A percentile compares a stretch with the other conserved stretches of the same genome.
These are phyloP conservation scores for Magnolia kwangsiensis DNA, from an alignment of 164 flowering plant genomes.

Conservation along the genomic window DNA sequence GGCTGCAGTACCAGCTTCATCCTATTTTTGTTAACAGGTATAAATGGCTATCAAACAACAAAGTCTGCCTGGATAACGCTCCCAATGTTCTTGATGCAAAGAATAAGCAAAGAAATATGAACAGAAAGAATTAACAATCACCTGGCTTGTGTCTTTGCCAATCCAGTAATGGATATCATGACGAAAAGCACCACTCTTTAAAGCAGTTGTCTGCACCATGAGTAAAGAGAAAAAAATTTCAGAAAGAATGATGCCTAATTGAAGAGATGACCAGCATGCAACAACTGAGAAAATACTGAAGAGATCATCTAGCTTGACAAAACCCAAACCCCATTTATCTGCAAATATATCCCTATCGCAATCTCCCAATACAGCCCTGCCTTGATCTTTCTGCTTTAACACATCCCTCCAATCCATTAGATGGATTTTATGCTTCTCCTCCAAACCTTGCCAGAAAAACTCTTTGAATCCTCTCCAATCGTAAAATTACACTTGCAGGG, in stretches of 20 bases:
- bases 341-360: no score
- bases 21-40: conserved; percentile 40
- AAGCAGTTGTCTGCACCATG: conserved; percentile 72
- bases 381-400: no score
- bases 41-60: conserved; percentile 1
- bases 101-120: not conserved
- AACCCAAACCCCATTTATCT: no score
- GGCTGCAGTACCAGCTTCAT: conserved; percentile 97
- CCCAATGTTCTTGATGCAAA: not conserved
- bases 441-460: no score
- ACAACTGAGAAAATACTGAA: no score
- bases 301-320: no score
- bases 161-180: conserved; percentile 98
- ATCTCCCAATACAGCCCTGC: no score
- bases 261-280: not conserved
- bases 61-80: not conserved
- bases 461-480: no score
- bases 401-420: no score
- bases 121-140: conserved; percentile 16
- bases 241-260: not conserved
- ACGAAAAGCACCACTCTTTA: conserved; percentile 83
- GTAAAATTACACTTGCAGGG: no score
- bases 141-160: conserved; percentile 96
- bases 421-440: no score
- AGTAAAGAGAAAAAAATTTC: not conserved